Conservation (phyloP, 2,329 filamentous ascomycete species). For the Thielaviopsis punctulata region DNA sequence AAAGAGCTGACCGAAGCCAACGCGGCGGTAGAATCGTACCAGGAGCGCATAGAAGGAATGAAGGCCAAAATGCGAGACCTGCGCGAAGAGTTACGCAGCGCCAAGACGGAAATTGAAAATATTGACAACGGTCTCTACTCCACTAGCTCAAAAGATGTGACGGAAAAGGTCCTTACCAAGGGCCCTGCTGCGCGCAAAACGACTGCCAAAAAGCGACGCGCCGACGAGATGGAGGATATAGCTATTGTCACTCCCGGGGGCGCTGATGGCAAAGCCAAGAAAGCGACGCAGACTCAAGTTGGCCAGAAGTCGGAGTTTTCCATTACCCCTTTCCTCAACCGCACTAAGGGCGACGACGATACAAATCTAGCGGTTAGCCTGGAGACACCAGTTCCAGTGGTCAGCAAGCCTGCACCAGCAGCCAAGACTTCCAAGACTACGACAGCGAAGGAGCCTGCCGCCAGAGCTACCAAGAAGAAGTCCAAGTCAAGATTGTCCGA, state of each 20-base stretch:
- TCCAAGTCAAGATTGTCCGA: constrained; percentile 9
- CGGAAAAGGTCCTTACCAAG: constrained; percentile 17
- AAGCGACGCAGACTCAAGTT: constrained; percentile 35
- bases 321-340: constrained; percentile 83
- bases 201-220: constrained; percentile 29
- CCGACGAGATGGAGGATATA: constrained; percentile 29
- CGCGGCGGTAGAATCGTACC: constrained; percentile 44
- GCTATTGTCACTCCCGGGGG: constrained; percentile 30
- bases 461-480: constrained; percentile 2
- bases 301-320: constrained; percentile 88
- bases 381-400: constrained; percentile 9
- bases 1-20: constrained; percentile 43
- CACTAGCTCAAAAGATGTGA: background rate
- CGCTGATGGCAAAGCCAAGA: constrained; percentile 32
- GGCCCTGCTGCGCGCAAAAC: constrained; percentile 17
- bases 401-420: background rate
- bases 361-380: constrained; percentile 5
- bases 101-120: constrained; percentile 26
- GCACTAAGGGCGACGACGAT: constrained; percentile 34
- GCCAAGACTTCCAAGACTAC: background rate
- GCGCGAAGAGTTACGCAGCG: constrained; percentile 23
- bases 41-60: constrained; percentile 53
- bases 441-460: constrained; percentile 10
- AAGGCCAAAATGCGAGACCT: constrained; percentile 55
- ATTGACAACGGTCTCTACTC: constrained; percentile 15